These are phyloP conservation scores for Cladophialophora exuberans DNA, from an alignment of 2,329 filamentous ascomycete genomes.

Conservation along the genomic window DNA sequence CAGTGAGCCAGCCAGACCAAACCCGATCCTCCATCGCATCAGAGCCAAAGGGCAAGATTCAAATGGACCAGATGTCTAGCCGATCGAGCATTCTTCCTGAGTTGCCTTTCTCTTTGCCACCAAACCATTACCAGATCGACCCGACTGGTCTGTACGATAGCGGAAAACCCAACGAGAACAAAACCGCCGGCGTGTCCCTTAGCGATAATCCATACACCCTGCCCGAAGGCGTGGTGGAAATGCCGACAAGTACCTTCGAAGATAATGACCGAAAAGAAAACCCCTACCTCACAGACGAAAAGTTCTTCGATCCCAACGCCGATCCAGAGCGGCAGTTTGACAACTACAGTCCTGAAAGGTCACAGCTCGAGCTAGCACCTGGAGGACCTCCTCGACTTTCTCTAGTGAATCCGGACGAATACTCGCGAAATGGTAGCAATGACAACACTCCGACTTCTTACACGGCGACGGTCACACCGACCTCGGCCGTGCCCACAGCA, in stretches of 20 bases:
- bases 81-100: constrained; percentile 31
- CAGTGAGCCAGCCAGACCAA: constrained; percentile 21
- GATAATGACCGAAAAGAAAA: constrained; percentile 20
- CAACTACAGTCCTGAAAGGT: constrained; percentile 17
- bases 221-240: constrained; percentile 31
- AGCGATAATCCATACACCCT: constrained; percentile 32
- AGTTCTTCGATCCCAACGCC: constrained; percentile 34
- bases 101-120: constrained; percentile 34
- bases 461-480: constrained; percentile 30
- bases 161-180: constrained; percentile 3
- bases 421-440: constrained; percentile 23
- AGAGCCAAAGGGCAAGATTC: constrained; percentile 13
- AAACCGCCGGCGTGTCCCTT: constrained; percentile 25
- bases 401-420: constrained; percentile 33
- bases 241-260: constrained; percentile 26
- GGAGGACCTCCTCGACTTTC: constrained; percentile 29
- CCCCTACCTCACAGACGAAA: constrained; percentile 32
- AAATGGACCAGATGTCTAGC: constrained; percentile 23
- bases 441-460: constrained; percentile 34
- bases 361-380: constrained; percentile 16
- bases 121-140: constrained; percentile 34
- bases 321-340: constrained; percentile 26
- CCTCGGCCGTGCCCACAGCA: constrained; percentile 23
- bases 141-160: constrained; percentile 25
- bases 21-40: constrained; percentile 42